phyloP scores from a whole-genome alignment of 1,139 yeast species.

The Meyerozyma carpophila region DNA sequence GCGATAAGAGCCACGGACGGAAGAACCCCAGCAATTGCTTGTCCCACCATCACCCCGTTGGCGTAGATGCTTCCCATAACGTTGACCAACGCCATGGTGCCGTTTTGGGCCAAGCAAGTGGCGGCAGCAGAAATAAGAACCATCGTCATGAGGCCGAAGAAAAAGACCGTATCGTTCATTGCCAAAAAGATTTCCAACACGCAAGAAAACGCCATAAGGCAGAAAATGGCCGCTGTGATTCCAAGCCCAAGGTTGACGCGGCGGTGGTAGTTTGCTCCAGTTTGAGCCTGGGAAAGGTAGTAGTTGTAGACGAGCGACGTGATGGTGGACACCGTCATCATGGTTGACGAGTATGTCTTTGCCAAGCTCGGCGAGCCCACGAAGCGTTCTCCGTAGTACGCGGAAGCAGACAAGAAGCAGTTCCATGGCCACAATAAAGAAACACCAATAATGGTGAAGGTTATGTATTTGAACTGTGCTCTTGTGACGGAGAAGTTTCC shows the following conservation, averaged over 20 bases:
- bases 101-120: slow-evolving; percentile 78
- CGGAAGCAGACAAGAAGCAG: slow-evolving; percentile 80
- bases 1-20: slow-evolving; percentile 74
- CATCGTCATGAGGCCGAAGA: slow-evolving; percentile 48
- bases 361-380: slow-evolving; percentile 47
- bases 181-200: slow-evolving; percentile 34
- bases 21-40: slow-evolving; percentile 87
- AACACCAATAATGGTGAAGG: slow-evolving; percentile 68
- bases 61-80: slow-evolving; percentile 73
- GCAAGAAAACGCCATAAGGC: slow-evolving; percentile 46
- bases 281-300: slow-evolving; percentile 64
- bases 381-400: slow-evolving; percentile 69
- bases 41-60: slow-evolving; percentile 91
- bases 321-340: slow-evolving; percentile 85
- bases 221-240: slow-evolving; percentile 52
- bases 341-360: slow-evolving; percentile 67
- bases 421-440: slow-evolving; percentile 97
- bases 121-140: slow-evolving; percentile 59
- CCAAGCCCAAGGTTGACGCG: slow-evolving; percentile 59
- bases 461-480: slow-evolving; percentile 47
- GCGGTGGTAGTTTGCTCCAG: slow-evolving; percentile 52
- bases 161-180: slow-evolving; percentile 36
- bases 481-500: slow-evolving; percentile 16
- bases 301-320: slow-evolving; percentile 59
- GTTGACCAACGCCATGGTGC: slow-evolving; percentile 82